These are phyloP conservation scores for Sedum album DNA, from an alignment of 164 flowering plant genomes.

Conservation along the genomic window DNA sequence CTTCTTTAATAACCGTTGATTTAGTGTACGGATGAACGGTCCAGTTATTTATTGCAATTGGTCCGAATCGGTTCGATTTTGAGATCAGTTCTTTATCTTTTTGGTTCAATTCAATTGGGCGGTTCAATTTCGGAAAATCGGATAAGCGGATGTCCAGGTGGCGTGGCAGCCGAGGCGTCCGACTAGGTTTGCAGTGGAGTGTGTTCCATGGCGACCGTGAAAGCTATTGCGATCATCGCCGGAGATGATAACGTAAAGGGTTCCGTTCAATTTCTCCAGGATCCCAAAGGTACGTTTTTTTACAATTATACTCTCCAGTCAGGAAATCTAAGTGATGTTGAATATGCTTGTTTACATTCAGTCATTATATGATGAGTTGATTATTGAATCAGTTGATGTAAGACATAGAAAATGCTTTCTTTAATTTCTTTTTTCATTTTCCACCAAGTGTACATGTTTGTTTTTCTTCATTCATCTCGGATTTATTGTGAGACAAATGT, in stretches of 20 bases:
- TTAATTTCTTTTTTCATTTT: too few species aligned
- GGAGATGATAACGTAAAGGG: background rate
- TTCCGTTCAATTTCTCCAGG: conserved; percentile 6
- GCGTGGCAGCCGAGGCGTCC: background rate
- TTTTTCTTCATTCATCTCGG: too few species aligned
- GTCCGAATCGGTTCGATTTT: background rate
- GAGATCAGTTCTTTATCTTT: too few species aligned
- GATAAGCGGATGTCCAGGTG: background rate
- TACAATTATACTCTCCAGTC: background rate
- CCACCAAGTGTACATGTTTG: too few species aligned
- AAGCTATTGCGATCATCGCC: conserved; percentile 1
- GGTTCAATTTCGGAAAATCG: background rate
- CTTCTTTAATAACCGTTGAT: background rate
- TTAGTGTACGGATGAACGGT: background rate
- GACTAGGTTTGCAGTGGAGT: background rate
- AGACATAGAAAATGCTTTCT: too few species aligned
- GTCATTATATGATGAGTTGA: background rate
- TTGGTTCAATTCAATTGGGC: background rate
- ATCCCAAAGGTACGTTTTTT: background rate
- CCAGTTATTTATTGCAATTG: background rate
- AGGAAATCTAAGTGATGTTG: too few species aligned
- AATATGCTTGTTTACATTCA: too few species aligned
- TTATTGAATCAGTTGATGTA: background rate
- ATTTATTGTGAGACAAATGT: too few species aligned
- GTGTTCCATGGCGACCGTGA: conserved; percentile 3